A percentile compares a stretch with the other conserved stretches of the same genome.
These are phyloP conservation scores for Phoenix roebelenii DNA, from an alignment of 176 grass and related monocot species.

Conservation along the genomic window DNA sequence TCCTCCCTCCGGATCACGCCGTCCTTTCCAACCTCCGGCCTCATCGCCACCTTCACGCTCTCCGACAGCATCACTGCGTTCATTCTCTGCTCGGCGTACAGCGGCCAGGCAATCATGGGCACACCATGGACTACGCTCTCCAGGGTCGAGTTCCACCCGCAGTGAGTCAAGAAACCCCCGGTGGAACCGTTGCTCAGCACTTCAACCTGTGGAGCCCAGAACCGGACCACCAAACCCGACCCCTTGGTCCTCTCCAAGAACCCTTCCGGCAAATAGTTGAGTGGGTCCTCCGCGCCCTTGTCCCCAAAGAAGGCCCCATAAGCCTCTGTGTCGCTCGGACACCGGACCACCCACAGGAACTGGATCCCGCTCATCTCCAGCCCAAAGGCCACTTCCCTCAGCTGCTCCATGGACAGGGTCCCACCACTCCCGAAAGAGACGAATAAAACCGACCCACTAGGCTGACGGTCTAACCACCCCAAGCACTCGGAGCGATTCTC, in stretches of 20 bases:
- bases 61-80: slow-evolving; percentile 35
- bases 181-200: slow-evolving; percentile 35
- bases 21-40: background rate
- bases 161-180: slow-evolving; percentile 57
- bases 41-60: slow-evolving; percentile 20
- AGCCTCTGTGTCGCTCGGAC: slow-evolving; percentile 25
- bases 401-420: slow-evolving; percentile 33
- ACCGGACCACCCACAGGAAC: slow-evolving; percentile 57
- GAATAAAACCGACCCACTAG: slow-evolving; percentile 44
- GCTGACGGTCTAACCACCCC: slow-evolving; percentile 64
- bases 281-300: slow-evolving; percentile 12
- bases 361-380: slow-evolving; percentile 51
- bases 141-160: slow-evolving; percentile 76
- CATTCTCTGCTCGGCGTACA: slow-evolving; percentile 56
- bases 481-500: slow-evolving; percentile 22
- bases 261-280: slow-evolving; percentile 33
- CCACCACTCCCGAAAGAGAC: slow-evolving; percentile 66
- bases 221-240: slow-evolving; percentile 34
- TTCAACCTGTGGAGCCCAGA: slow-evolving; percentile 62
- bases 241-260: slow-evolving; percentile 31
- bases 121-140: slow-evolving; percentile 41
- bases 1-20: slow-evolving; percentile 28
- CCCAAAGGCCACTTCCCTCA: slow-evolving; percentile 37
- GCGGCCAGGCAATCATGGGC: slow-evolving; percentile 51
- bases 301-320: slow-evolving; percentile 16